phyloP scores from a whole-genome alignment of 495 filamentous ascomycete species.

The Pyrenula aspistea region DNA sequence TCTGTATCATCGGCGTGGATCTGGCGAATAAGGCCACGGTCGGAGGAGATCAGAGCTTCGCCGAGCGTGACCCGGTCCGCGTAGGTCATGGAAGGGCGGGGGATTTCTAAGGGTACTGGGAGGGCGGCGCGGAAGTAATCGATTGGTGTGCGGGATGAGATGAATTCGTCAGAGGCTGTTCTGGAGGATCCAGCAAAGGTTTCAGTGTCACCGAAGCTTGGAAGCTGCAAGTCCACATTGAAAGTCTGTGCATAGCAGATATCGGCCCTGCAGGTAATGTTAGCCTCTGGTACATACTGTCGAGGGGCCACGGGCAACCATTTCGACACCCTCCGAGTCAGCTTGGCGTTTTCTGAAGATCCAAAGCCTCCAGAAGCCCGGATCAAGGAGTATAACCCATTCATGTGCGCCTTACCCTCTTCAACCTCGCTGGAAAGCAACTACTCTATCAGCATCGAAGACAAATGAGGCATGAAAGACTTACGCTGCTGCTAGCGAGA shows the following conservation, averaged over 20 bases:
- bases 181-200: neutral
- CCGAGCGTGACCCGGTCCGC: neutral
- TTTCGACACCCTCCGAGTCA: neutral
- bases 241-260: neutral
- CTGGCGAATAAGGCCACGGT: neutral
- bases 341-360: neutral
- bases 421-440: neutral
- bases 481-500: neutral
- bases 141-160: neutral
- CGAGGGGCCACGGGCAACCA: too few relatives aligned
- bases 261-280: neutral
- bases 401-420: neutral
- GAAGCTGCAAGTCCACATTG: neutral
- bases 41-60: neutral
- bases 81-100: neutral
- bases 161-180: too few relatives aligned
- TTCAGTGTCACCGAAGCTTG: too few relatives aligned
- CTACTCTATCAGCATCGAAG: too few relatives aligned
- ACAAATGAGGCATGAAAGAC: neutral
- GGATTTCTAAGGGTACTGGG: neutral
- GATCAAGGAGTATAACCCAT: neutral
- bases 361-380: neutral
- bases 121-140: neutral
- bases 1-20: neutral
- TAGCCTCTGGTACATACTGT: too few relatives aligned